These are phyloP conservation scores for Coprinopsis marcescibilis DNA, from an alignment of 768 basidiomycete genomes.

Conservation along the genomic window DNA sequence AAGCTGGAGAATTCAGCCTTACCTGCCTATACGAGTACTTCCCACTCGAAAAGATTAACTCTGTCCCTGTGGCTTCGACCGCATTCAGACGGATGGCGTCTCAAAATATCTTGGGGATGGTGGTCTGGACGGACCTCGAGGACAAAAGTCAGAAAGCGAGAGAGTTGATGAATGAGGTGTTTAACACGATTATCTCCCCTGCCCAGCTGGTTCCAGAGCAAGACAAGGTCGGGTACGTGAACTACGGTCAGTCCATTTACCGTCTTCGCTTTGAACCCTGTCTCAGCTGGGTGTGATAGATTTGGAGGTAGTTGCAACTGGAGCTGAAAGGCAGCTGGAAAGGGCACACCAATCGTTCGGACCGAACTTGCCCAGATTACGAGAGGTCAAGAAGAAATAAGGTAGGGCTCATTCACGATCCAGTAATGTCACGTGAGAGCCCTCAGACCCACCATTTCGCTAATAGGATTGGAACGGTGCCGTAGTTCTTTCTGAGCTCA, in stretches of 20 bases:
- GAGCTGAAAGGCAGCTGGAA: no score
- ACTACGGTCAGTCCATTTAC: slow-evolving; percentile 46
- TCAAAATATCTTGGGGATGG: slow-evolving; percentile 26
- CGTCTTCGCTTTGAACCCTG: no score
- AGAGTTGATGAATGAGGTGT: slow-evolving; percentile 20
- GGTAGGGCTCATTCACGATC: no score
- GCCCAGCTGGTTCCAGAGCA: slow-evolving; percentile 24
- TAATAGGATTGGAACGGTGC: no score
- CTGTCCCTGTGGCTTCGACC: slow-evolving; percentile 26
- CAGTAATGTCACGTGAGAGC: no score
- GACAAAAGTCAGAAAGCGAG: slow-evolving; percentile 27
- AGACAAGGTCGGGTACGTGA: slow-evolving; percentile 36
- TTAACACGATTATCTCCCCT: slow-evolving; percentile 25
- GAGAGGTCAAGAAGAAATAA: no score
- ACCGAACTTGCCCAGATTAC: no score
- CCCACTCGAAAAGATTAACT: slow-evolving; percentile 31
- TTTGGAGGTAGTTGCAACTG: no score
- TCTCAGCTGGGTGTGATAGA: no score
- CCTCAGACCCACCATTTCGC: no score
- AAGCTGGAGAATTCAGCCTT: slow-evolving; percentile 19
- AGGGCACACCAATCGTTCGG: no score
- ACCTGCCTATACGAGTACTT: slow-evolving; percentile 36
- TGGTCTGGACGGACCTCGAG: slow-evolving; percentile 30
- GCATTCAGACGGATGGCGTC: slow-evolving; percentile 34
- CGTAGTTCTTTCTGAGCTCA: no score